Percentiles rank a stretch among this genome's conserved stretches.
These are phyloP conservation scores for Metschnikowia gelsemii DNA, from an alignment of 805 yeast species.

Conservation along the genomic window DNA sequence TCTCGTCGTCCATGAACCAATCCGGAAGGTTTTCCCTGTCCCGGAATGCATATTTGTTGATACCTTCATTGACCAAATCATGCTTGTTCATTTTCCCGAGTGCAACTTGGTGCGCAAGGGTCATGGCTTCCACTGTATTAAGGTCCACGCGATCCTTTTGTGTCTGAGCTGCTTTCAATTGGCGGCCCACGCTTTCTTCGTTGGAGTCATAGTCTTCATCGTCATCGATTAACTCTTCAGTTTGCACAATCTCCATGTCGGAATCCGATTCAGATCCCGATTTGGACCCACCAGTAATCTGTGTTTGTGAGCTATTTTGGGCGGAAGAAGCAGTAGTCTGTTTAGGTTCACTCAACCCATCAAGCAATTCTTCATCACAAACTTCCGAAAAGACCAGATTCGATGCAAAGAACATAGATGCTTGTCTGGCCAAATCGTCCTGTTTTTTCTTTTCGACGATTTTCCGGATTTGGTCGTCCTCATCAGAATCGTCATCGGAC, in stretches of 20 bases:
- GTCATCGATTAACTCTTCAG: constrained; percentile 26
- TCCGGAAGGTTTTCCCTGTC: constrained; percentile 88
- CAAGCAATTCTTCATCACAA: constrained; percentile 47
- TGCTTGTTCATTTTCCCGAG: constrained; percentile 81
- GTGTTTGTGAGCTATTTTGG: constrained; percentile 6
- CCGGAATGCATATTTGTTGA: constrained; percentile 87
- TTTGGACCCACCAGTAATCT: no score
- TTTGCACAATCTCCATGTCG: constrained; percentile 46
- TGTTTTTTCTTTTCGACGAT: constrained; percentile 50
- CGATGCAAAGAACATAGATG: constrained; percentile 41
- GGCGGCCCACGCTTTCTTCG: constrained; percentile 40
- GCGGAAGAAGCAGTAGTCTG: constrained; percentile 4
- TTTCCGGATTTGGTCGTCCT: constrained; percentile 59
- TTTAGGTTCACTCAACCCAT: constrained; percentile 7
- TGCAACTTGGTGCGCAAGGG: constrained; percentile 94
- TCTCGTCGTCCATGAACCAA: constrained; percentile 97
- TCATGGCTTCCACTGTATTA: constrained; percentile 96
- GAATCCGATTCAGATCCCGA: constrained; percentile 38
- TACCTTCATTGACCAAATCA: constrained; percentile 89
- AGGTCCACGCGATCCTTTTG: constrained; percentile 71
- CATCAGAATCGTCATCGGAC: constrained; percentile 54
- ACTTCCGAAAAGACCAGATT: constrained; percentile 40
- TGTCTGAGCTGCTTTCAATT: constrained; percentile 40
- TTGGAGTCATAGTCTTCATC: constrained; percentile 49
- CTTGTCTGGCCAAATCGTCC: constrained; percentile 34